A percentile compares a stretch with the other conserved stretches of the same genome.
These are phyloP conservation scores for Phaeosphaeria sp. DNA, from an alignment of 2,329 filamentous ascomycete species.

Conservation along the genomic window DNA sequence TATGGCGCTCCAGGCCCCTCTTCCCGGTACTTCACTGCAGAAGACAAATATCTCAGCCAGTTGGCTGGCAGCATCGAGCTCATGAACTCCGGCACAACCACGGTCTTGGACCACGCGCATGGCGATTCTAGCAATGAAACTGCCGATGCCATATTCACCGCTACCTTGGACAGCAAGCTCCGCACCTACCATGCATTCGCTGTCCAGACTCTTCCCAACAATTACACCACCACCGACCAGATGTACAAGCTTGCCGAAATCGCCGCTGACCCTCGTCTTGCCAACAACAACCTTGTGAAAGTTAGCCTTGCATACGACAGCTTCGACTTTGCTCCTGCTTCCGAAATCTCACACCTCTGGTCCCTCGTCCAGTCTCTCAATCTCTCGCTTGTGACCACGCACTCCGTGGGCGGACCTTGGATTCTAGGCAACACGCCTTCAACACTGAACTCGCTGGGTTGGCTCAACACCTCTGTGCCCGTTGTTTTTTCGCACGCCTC, in stretches of 20 bases:
- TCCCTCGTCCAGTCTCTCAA: constrained; percentile 9
- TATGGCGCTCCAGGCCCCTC: constrained; percentile 15
- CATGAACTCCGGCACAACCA: constrained; percentile 60
- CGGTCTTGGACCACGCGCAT: constrained; percentile 49
- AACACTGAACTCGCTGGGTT: constrained; percentile 24
- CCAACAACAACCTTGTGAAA: constrained; percentile 8
- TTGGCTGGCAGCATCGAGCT: constrained; percentile 55
- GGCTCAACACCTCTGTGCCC: constrained; percentile 54
- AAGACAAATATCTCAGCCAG: constrained; percentile 32
- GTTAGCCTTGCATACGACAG: constrained; percentile 16
- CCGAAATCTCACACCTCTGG: neutral
- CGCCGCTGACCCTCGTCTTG: neutral
- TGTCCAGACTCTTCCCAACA: constrained; percentile 38
- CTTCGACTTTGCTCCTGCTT: constrained; percentile 5
- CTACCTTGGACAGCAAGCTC: constrained; percentile 56
- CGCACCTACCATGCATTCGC: constrained; percentile 55
- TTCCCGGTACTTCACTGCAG: constrained; percentile 12
- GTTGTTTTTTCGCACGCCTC: constrained; percentile 61
- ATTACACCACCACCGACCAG: constrained; percentile 16
- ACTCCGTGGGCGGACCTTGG: constrained; percentile 24
- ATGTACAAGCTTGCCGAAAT: constrained; percentile 10
- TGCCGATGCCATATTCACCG: constrained; percentile 55
- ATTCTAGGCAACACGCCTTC: constrained; percentile 27
- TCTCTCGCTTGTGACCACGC: constrained; percentile 52
- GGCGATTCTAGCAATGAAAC: constrained; percentile 52